Percentiles rank a stretch among this genome's conserved stretches.
phyloP scores from a whole-genome alignment of 2,329 filamentous ascomycete genomes.

The Diaporthe citrichinensis region DNA sequence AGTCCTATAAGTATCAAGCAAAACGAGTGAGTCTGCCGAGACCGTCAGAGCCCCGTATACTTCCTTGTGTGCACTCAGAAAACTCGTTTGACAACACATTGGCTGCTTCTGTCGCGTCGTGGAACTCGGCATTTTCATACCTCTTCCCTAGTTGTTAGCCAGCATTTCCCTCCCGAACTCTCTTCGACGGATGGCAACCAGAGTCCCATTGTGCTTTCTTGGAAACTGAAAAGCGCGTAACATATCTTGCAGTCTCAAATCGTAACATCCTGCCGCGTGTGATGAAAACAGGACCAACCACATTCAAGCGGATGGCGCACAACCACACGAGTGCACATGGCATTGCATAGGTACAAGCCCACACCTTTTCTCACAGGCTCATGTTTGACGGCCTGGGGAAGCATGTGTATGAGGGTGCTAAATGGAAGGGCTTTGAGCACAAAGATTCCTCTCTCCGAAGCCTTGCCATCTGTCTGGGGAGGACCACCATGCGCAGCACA shows the following conservation, averaged over 20 bases:
- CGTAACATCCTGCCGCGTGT: background rate
- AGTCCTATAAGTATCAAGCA: no score
- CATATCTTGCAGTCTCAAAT: background rate
- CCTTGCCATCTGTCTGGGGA: background rate
- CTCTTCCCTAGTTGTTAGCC: no score
- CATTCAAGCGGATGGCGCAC: background rate
- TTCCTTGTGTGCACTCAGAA: no score
- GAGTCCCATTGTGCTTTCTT: background rate
- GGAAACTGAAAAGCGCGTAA: background rate
- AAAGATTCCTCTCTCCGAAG: background rate
- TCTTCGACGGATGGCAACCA: background rate
- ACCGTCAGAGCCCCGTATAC: no score
- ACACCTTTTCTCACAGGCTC: background rate
- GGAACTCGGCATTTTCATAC: no score
- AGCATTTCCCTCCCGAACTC: background rate
- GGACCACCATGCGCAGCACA: background rate
- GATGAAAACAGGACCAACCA: background rate
- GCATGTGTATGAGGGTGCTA: background rate
- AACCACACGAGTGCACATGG: background rate
- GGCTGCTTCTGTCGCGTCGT: no score
- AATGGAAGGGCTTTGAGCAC: background rate
- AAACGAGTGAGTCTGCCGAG: no score
- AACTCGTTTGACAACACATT: no score
- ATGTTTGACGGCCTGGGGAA: background rate
- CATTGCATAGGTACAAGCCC: background rate